Base-by-base conservation (phyloP, 2,329 filamentous ascomycete genomes). In the Neospermospora avenae region DNA sequence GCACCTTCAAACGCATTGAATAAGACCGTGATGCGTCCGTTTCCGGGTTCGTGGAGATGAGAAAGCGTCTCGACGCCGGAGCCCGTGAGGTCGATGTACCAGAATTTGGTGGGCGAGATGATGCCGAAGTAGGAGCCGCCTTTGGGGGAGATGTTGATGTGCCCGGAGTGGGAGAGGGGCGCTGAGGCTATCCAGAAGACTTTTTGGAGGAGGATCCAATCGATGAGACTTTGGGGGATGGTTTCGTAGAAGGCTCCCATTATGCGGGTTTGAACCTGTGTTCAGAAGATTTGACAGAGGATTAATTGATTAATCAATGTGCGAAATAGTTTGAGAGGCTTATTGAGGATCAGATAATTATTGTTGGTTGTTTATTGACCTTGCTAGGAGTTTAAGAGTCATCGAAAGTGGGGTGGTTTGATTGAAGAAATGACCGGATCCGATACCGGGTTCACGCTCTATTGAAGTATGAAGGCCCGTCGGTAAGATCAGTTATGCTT, bases 201-300 rank as follows among this genome's bases (percentile, higher is more conserved):
- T 44, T 66, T 64, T 57, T 67, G 65, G 0, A 58, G 20, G 24
- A 67, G 62, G 46, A 66, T 65, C 64, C 64, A 67, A 4, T 35
- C 31, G 22, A 55, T 54, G 44, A 67, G 46, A 31, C 28, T 59
- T 35, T 56, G 20, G 4, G 65, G 60, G 51, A 67, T 66, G 28
- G 55, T 65, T 61, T 65, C 63, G 58, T 67, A 64, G 60, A 67
- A 67, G 5, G 53, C 48, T n/a, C 65, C 65, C 65, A 67, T 67
- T n/a, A n/a, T n/a, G n/a, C n/a, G n/a, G n/a, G n/a, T n/a, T n/a
- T n/a, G n/a, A n/a, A n/a, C n/a, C n/a, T n/a, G n/a, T n/a, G n/a
- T n/a, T n/a, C n/a, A n/a, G n/a, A n/a, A n/a, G n/a, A n/a, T n/a
- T n/a, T n/a, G n/a, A n/a, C n/a, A n/a, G n/a, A n/a, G n/a, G n/a